These are phyloP conservation scores for Hyaloscypha finlandica DNA, from an alignment of 495 filamentous ascomycete species.

Conservation along the genomic window DNA sequence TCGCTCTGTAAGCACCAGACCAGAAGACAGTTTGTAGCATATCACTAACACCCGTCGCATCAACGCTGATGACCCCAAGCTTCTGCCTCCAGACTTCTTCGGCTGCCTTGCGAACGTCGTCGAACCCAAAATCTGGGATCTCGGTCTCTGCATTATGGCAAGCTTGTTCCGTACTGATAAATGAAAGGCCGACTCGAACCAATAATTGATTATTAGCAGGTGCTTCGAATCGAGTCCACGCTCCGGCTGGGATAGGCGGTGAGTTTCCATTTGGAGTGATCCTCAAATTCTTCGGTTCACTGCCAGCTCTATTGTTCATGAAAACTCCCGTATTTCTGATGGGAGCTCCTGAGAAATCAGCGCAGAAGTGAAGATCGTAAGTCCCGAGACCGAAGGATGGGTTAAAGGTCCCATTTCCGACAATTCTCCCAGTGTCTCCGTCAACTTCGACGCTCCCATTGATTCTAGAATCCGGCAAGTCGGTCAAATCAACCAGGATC, in stretches of 20 bases:
- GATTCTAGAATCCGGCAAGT: constrained; percentile 63
- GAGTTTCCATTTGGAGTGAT: constrained; percentile 60
- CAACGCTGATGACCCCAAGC: constrained; percentile 58
- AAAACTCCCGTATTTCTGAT: constrained; percentile 68
- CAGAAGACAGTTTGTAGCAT: constrained; percentile 66
- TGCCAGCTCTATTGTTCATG: constrained; percentile 57
- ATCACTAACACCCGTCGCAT: constrained; percentile 54
- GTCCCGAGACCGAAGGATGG: constrained; percentile 69
- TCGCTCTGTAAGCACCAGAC: constrained; percentile 69
- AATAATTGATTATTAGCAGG: constrained; percentile 50
- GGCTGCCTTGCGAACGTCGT: constrained; percentile 50
- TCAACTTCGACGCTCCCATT: constrained; percentile 62
- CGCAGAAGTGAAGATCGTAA: constrained; percentile 66
- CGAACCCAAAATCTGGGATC: constrained; percentile 69
- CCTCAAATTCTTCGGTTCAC: constrained; percentile 51
- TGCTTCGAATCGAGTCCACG: constrained; percentile 59
- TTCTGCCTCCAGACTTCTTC: constrained; percentile 65
- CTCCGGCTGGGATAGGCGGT: constrained; percentile 67
- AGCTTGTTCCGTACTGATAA: constrained; percentile 64
- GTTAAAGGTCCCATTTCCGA: constrained; percentile 63
- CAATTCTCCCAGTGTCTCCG: constrained; percentile 57
- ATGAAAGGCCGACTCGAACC: constrained; percentile 70
- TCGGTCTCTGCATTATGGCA: constrained; percentile 69
- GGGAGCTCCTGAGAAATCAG: constrained; percentile 65
- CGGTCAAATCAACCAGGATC: constrained; percentile 65